phyloP scores from a whole-genome alignment of 2,329 filamentous ascomycete genomes.

The Fusarium nematophilum region DNA sequence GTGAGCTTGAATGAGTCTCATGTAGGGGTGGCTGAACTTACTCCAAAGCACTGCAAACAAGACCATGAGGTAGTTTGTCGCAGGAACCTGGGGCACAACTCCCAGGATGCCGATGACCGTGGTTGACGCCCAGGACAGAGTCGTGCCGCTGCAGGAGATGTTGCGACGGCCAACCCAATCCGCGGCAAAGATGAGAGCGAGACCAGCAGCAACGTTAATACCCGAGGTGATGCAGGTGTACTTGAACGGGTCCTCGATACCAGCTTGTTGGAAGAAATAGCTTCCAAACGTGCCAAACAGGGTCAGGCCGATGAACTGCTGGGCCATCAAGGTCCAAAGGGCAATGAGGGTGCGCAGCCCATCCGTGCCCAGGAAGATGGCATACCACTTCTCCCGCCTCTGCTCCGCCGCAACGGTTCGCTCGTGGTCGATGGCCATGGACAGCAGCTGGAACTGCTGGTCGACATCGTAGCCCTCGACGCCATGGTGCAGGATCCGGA shows the following conservation, averaged over 20 bases:
- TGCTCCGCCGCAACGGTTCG: slow-evolving; percentile 35
- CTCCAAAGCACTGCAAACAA: slow-evolving; percentile 29
- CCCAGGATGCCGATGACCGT: slow-evolving; percentile 26
- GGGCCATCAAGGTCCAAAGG: slow-evolving; percentile 41
- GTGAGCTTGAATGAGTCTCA: not conserved
- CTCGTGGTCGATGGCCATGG: slow-evolving; percentile 41
- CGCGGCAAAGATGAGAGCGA: slow-evolving; percentile 19
- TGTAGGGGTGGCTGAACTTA: not conserved
- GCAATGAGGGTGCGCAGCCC: slow-evolving; percentile 46
- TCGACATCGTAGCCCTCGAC: slow-evolving; percentile 45
- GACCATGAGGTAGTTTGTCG: slow-evolving; percentile 21
- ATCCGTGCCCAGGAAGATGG: slow-evolving; percentile 47
- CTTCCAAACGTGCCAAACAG: slow-evolving; percentile 62
- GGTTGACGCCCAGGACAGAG: slow-evolving; percentile 18
- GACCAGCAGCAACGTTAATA: slow-evolving; percentile 30
- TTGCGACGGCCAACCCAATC: slow-evolving; percentile 24
- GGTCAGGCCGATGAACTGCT: slow-evolving; percentile 33
- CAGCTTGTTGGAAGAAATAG: slow-evolving; percentile 52
- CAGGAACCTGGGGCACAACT: slow-evolving; percentile 6
- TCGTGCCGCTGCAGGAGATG: slow-evolving; percentile 21
- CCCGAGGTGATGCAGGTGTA: slow-evolving; percentile 34
- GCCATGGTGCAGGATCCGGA: slow-evolving; percentile 36
- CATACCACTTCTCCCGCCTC: slow-evolving; percentile 41
- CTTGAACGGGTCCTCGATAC: slow-evolving; percentile 38
- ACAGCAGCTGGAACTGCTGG: slow-evolving; percentile 42